Evolutionary conservation across 192 early-diverging fungal species (phyloP), one percentile per base, ranked within the genome.

Genomic region (Umbelopsis vinacea): DNA sequence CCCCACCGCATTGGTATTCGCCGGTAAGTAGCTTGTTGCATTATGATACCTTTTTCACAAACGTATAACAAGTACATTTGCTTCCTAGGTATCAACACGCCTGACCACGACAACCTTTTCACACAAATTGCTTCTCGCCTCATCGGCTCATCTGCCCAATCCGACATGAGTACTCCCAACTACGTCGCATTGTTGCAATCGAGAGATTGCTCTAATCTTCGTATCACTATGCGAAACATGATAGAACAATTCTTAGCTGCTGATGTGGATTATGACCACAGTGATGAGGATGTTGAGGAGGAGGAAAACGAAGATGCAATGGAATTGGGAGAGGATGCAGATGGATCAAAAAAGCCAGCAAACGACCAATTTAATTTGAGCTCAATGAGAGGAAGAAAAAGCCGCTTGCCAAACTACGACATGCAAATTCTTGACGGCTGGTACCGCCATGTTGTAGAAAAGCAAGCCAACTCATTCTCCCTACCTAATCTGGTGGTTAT

Each of bases 71-170:
- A 1, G 40, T 12, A 74, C 19, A 11, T 22, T 23, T 24, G 24
- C n/a, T 33, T 46, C 17, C 67, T 71, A 78, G 87, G 85, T 54
- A 87, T 90, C 73, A 95, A 95, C 70, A 89, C 86, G 0, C 88
- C 89, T 35, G 93, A 95, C 75, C 91, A 95, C 48, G 87, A 87
- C 67, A 81, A 85, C 24, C 82, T 92, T 11, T 95, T 94, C 69
- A 74, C 77, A 55, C 86, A 89, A 67, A 85, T 95, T 22, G 84
- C 87, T 52, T 60, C n/a, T 71, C 75, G 76, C 55, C 77, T 87
- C 57, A 48, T 7, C 37, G 67, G 46, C 70, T 40, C 74, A 6
- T 45, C 26, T 11, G 2, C 71, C 10, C 12, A 50, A 9, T 38
- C n/a, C 24, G 29, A 46, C 19, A 37, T 40, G 11, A 23, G 23